These are phyloP conservation scores for Tylopilus intermedius DNA, from an alignment of 768 basidiomycete genomes.

Conservation along the genomic window DNA sequence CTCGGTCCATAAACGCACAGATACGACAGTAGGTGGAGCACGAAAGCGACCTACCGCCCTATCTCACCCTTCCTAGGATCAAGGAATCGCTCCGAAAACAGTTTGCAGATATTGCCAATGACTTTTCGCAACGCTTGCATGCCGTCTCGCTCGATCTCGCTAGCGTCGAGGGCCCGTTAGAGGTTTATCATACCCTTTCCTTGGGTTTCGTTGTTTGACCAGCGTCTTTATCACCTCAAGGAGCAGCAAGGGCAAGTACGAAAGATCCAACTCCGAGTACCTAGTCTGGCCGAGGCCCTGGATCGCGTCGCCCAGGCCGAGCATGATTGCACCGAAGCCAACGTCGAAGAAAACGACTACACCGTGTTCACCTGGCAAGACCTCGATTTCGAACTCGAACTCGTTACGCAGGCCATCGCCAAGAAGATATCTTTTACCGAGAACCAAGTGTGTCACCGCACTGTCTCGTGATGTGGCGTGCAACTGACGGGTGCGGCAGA, in stretches of 20 bases:
- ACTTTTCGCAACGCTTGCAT: conserved; percentile 65
- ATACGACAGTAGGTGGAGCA: conserved; percentile 70
- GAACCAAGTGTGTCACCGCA: conserved; percentile 65
- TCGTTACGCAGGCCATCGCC: conserved; percentile 71
- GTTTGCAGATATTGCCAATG: conserved; percentile 74
- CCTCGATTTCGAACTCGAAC: conserved; percentile 81
- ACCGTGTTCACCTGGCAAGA: conserved; percentile 88
- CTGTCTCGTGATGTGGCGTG: not conserved
- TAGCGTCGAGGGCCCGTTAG: conserved; percentile 68
- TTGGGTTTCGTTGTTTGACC: conserved; percentile 9
- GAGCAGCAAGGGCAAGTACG: conserved; percentile 69
- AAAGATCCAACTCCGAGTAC: conserved; percentile 62
- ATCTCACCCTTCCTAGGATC: conserved; percentile 47
- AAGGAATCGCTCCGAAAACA: conserved; percentile 74
- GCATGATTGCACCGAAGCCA: conserved; percentile 73
- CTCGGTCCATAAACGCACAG: conserved; percentile 80
- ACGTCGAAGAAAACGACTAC: conserved; percentile 96
- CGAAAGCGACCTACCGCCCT: not conserved
- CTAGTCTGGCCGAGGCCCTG: conserved; percentile 56
- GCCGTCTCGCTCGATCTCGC: conserved; percentile 68
- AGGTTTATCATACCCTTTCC: conserved; percentile 40
- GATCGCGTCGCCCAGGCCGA: conserved; percentile 59
- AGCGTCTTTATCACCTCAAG: conserved; percentile 32
- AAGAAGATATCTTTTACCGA: conserved; percentile 96
- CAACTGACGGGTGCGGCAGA: conserved; percentile 42